Evolutionary conservation across 495 filamentous ascomycete species (phyloP).

Genomic region (Podospora sp.): DNA sequence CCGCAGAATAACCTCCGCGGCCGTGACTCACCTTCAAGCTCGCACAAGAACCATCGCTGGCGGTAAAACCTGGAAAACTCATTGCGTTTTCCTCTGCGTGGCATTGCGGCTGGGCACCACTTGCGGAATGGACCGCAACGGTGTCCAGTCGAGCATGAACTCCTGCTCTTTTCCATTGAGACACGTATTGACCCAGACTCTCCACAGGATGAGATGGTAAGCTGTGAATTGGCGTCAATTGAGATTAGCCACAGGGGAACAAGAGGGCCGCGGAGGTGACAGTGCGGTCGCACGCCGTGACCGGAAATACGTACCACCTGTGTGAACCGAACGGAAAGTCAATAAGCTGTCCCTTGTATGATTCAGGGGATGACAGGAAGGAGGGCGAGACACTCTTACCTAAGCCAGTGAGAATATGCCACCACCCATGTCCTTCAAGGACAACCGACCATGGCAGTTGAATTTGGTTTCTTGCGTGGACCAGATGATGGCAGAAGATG

Average conservation of each 20-base stretch:
- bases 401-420: slow-evolving; percentile 64
- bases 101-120: slow-evolving; percentile 43
- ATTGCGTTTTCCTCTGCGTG: slow-evolving; percentile 37
- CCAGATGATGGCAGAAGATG: slow-evolving; percentile 71
- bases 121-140: slow-evolving; percentile 63
- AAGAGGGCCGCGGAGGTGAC: neutral
- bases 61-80: neutral
- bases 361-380: neutral
- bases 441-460: slow-evolving; percentile 89
- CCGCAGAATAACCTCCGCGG: neutral
- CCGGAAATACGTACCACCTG: slow-evolving; percentile 42
- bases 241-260: neutral
- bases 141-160: slow-evolving; percentile 74
- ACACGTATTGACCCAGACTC: slow-evolving; percentile 82
- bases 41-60: neutral
- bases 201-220: slow-evolving; percentile 84
- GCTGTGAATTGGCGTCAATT: slow-evolving; percentile 47
- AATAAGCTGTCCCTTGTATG: neutral
- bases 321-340: slow-evolving; percentile 19
- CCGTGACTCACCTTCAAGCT: neutral
- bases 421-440: slow-evolving; percentile 96
- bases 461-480: slow-evolving; percentile 68
- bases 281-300: neutral
- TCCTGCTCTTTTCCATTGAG: slow-evolving; percentile 76
- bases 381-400: slow-evolving; percentile 22